Evolutionary conservation across 768 basidiomycete genomes (phyloP), one percentile per base, ranked within the genome.

Genomic region (Serendipita vermifera): DNA sequence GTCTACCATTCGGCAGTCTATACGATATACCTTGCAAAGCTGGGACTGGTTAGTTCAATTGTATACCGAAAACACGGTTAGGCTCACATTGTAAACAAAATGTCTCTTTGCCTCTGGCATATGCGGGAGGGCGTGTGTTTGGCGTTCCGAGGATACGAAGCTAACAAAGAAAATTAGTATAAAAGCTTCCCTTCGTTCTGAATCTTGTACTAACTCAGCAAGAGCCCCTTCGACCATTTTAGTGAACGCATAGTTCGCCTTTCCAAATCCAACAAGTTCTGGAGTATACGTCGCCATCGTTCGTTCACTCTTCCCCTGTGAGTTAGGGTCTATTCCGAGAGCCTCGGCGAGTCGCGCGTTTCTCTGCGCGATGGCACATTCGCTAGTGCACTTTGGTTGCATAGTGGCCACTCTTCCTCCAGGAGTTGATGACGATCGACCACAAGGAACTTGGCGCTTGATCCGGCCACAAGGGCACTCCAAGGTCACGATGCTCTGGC

Each of bases 321-420:
- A 39, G 61, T 62, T 61, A 61, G 65, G 22, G 39, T 80, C 75
- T 14, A 98, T 94, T 0, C 93, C 92, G 3, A 99, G 69, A 1
- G 96, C 96, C 35, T 92, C 90, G 0, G 96, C 96, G 5, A 99
- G 69, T 33, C 80, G 72, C 0, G 83, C 87, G 62, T 96, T 97
- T 9, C 96, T 78, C 65, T 93, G 87, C 39, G 83, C 86, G 51
- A 90, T 73, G 33, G 72, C 74, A 62, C 96, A 99, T 39, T 94
- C 89, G 40, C 78, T 82, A 14, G 80, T 79, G 64, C 96, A 99
- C 60, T 85, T 85, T 6, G 83, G 71, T 40, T 70, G 66, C 39
- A 75, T 70, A 1, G 64, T 55, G 61, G 71, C 60, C 59, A 71
- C 63, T 61, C 73, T 70, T 3, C 75, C 75, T 0, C 68, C 64